These are phyloP conservation scores for Pyricularia pennisetigena DNA, from an alignment of 2,329 filamentous ascomycete species.

Conservation along the genomic window DNA sequence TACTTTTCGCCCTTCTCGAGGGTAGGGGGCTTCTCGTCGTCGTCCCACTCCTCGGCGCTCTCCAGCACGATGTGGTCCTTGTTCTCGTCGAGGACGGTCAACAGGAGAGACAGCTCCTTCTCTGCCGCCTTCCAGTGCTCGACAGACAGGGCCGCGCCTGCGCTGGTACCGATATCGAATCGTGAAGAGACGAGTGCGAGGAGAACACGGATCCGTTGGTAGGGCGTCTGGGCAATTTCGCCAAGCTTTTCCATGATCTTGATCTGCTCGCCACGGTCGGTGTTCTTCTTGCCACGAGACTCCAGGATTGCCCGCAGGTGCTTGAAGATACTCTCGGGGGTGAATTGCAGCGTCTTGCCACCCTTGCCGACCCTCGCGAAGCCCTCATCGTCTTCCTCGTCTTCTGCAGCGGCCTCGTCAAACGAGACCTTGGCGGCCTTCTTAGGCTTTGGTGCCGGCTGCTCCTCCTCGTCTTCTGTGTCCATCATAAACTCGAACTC, in stretches of 20 bases:
- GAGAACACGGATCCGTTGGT: slow-evolving; percentile 88
- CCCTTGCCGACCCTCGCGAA: slow-evolving; percentile 85
- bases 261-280: slow-evolving; percentile 89
- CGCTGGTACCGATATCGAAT: slow-evolving; percentile 80
- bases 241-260: slow-evolving; percentile 92
- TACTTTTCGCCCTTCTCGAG: slow-evolving; percentile 65
- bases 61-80: slow-evolving; percentile 79
- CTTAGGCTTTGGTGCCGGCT: slow-evolving; percentile 28
- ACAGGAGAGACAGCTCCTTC: slow-evolving; percentile 69
- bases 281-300: slow-evolving; percentile 97
- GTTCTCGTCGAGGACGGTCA: slow-evolving; percentile 71
- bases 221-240: slow-evolving; percentile 82
- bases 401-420: slow-evolving; percentile 32
- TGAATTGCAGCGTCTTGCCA: slow-evolving; percentile 83
- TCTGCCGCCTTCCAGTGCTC: slow-evolving; percentile 97
- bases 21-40: slow-evolving; percentile 85
- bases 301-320: slow-evolving; percentile 89
- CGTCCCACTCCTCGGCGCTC: slow-evolving; percentile 95
- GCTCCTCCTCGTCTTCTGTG: slow-evolving; percentile 59
- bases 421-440: slow-evolving; percentile 35
- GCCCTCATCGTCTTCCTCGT: slow-evolving; percentile 63
- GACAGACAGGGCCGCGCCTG: slow-evolving; percentile 74
- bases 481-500: slow-evolving; percentile 84
- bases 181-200: slow-evolving; percentile 86
- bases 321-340: slow-evolving; percentile 96